A percentile compares a stretch with the other conserved stretches of the same genome.
These are phyloP conservation scores for Phlyctochytrium arcticum DNA, from an alignment of 192 early-diverging fungal genomes.

Conservation along the genomic window DNA sequence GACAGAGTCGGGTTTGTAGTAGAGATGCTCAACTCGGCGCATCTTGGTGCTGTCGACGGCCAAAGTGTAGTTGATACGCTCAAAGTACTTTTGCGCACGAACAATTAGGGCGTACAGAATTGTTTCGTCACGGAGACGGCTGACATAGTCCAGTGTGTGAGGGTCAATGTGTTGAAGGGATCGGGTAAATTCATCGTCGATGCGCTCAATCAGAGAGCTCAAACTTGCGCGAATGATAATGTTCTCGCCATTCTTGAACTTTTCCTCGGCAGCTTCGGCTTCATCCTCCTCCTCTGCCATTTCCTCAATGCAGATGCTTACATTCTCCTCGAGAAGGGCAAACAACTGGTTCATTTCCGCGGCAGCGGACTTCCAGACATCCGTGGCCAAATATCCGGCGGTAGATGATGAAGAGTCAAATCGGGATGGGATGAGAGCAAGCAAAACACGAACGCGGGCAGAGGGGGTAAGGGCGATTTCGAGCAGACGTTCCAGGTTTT, in stretches of 20 bases:
- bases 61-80: conserved; percentile 48
- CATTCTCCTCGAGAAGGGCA: conserved; percentile 71
- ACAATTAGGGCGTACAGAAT: conserved; percentile 81
- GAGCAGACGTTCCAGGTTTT: conserved; percentile 62
- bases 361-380: conserved; percentile 71
- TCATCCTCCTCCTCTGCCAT: conserved; percentile 59
- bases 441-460: conserved; percentile 78
- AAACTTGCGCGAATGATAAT: conserved; percentile 77
- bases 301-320: conserved; percentile 67
- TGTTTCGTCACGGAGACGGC: conserved; percentile 86
- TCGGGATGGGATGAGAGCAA: conserved; percentile 80
- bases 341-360: conserved; percentile 74
- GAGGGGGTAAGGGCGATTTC: conserved; percentile 61
- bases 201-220: conserved; percentile 79
- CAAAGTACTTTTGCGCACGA: conserved; percentile 83
- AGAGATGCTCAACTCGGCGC: conserved; percentile 89
- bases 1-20: conserved; percentile 94
- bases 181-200: conserved; percentile 96
- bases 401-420: conserved; percentile 75
- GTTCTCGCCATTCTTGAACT: conserved; percentile 47
- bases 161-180: too few species aligned
- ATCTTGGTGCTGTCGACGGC: conserved; percentile 69
- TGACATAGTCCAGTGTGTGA: conserved; percentile 93
- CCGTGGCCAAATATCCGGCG: conserved; percentile 67
- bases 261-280: conserved; percentile 45